Conservation (phyloP, 495 filamentous ascomycete species). For the Tricharina praecox region DNA sequence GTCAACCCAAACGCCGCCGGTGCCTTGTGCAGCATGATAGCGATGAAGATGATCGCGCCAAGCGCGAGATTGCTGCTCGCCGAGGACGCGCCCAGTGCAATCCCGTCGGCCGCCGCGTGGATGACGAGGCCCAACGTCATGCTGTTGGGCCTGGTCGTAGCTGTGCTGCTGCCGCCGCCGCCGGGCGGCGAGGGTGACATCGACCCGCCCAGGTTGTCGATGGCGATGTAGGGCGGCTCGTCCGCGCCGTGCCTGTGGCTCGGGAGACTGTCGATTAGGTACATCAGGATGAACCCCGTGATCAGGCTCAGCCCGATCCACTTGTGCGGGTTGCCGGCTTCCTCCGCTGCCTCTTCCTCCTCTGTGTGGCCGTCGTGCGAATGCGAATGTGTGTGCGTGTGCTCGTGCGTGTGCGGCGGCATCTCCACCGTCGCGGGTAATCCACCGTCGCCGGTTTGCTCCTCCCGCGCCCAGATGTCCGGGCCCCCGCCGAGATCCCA, state of each 20-base stretch:
- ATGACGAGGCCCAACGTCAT: slow-evolving; percentile 92
- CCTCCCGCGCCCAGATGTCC: neutral
- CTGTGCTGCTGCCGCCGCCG: slow-evolving; percentile 29
- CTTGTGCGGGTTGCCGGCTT: slow-evolving; percentile 13
- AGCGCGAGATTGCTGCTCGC: slow-evolving; percentile 48
- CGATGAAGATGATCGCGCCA: slow-evolving; percentile 78
- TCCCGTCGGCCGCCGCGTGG: slow-evolving; percentile 89
- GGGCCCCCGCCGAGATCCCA: neutral
- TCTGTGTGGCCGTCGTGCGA: slow-evolving; percentile 6
- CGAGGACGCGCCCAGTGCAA: slow-evolving; percentile 78
- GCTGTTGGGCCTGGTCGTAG: slow-evolving; percentile 34
- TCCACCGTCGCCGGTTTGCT: neutral
- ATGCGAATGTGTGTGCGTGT: slow-evolving; percentile 18
- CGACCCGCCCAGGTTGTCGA: slow-evolving; percentile 45
- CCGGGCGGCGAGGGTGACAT: slow-evolving; percentile 23
- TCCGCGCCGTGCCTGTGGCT: slow-evolving; percentile 36
- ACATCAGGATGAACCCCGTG: slow-evolving; percentile 89
- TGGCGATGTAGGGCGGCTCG: slow-evolving; percentile 47
- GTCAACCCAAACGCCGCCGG: slow-evolving; percentile 92
- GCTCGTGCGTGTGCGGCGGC: slow-evolving; percentile 2
- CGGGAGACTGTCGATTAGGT: slow-evolving; percentile 79
- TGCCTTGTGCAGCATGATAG: slow-evolving; percentile 94
- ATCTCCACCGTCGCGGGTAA: no score
- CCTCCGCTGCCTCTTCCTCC: slow-evolving; percentile 21
- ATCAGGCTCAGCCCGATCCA: slow-evolving; percentile 71